Evolutionary conservation across 495 filamentous ascomycete species (phyloP).

Genomic region (Penicillium chermesinum): DNA sequence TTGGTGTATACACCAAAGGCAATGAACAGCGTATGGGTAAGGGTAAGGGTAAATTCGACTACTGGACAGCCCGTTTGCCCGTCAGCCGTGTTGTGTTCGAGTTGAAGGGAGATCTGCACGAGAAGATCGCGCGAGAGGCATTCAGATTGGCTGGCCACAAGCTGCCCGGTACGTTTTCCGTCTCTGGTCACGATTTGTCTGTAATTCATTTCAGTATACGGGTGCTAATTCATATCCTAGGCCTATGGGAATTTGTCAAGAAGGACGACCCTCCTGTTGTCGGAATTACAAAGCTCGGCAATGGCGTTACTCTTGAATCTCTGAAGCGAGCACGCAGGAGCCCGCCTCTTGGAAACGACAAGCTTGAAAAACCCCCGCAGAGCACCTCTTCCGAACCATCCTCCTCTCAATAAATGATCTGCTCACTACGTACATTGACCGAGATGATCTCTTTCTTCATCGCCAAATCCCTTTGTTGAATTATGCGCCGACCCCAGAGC

Average conservation of each 20-base stretch:
- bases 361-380: constrained; percentile 28
- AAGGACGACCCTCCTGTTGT: constrained; percentile 89
- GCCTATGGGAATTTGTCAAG: constrained; percentile 87
- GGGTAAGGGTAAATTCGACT: constrained; percentile 95
- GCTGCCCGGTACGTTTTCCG: constrained; percentile 67
- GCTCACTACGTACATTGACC: constrained; percentile 3
- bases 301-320: constrained; percentile 73
- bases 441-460: constrained; percentile 8
- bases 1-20: constrained; percentile 90
- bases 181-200: not conserved
- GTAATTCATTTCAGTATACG: not conserved
- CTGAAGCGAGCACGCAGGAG: constrained; percentile 71
- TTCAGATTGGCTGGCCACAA: constrained; percentile 93
- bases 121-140: constrained; percentile 89
- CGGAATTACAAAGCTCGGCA: constrained; percentile 83
- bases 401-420: constrained; percentile 34
- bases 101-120: constrained; percentile 84
- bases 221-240: constrained; percentile 44
- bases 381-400: constrained; percentile 35
- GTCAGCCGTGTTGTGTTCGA: constrained; percentile 90
- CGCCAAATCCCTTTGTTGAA: constrained; percentile 12
- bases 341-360: constrained; percentile 46
- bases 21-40: constrained; percentile 99
- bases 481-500: constrained; percentile 52
- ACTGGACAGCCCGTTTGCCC: constrained; percentile 84